Evolutionary conservation across 352 stramenopile species (phyloP), one percentile per base, ranked within the genome.

Genomic region (Globisporangium camurandrum): DNA sequence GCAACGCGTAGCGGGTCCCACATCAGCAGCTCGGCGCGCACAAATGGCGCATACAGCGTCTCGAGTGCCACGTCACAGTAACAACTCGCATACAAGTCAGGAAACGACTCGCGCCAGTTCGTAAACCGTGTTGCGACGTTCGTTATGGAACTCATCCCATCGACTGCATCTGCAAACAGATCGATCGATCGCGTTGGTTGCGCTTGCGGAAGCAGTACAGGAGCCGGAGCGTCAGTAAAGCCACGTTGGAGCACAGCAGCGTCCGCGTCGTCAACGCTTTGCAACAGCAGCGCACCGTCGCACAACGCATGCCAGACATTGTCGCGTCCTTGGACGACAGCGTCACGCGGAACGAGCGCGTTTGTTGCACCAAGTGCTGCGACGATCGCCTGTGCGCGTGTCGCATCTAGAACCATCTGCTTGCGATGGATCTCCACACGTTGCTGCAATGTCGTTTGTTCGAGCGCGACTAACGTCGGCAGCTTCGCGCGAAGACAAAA

Each of bases 401-500:
- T 39, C 2, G 7, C 23, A 22, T 59, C 53, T 0, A 31, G 16
- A 14, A 46, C 51, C 16, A 31, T 49, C n/a, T 70, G 57, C 24
- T 31, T 37, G 30, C 48, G 31, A 12, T 47, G 47, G 19, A 22
- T 64, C 9, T 19, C 30, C 2, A 49, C 20, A 17, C 69, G 62
- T 34, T 60, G 47, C 2, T 42, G 27, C 2, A 64, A 22, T 12
- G 77, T 54, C 30, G 67, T 54, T 19, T 62, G 54, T 54, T 79
- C 69, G 48, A 66, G 77, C n/a, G 46, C 50, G 44, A 72, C 54
- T 39, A 91, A 85, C 19, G 63, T 51, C 0, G 58, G 64, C 2
- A 79, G 12, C 39, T 91, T 91, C 34, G 82, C 76, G 16, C 79
- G 79, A 12, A 88, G 45, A 39, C 79, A 91, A 51, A 84, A 88